Conservation (phyloP, 176 grass and related monocot species). For the Miscanthus lutarioriparius region DNA sequence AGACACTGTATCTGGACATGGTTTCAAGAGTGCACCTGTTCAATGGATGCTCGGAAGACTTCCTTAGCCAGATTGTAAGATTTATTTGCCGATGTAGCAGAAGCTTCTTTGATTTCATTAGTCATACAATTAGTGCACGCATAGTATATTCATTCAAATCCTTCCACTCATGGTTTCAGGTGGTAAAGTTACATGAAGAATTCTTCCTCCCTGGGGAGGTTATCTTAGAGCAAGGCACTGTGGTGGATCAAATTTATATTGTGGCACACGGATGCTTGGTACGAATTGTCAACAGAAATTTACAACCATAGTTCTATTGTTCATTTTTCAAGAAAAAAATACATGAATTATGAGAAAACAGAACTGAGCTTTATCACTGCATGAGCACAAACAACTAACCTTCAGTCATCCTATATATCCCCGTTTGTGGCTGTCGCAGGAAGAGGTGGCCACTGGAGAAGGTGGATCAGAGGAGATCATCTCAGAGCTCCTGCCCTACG, state of each 20-base stretch:
- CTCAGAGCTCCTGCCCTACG: constrained; percentile 59
- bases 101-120: not conserved
- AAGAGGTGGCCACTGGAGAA: constrained; percentile 53
- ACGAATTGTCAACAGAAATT: constrained; percentile 6
- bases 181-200: constrained; percentile 59
- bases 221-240: constrained; percentile 53
- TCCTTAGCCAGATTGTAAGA: constrained; percentile 92
- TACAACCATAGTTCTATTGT: too few species aligned
- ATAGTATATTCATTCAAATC: not conserved
- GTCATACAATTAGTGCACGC: not conserved
- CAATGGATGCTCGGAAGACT: constrained; percentile 82
- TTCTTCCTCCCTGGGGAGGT: constrained; percentile 57
- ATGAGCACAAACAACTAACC: not conserved
- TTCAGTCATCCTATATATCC: not conserved
- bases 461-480: constrained; percentile 53
- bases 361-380: not conserved
- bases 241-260: constrained; percentile 59
- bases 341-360: not conserved
- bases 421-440: constrained; percentile 27
- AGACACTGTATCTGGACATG: constrained; percentile 66
- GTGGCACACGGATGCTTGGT: constrained; percentile 79
- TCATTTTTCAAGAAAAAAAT: not conserved
- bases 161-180: constrained; percentile 50
- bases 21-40: constrained; percentile 69
- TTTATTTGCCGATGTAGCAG: not conserved